phyloP scores from a whole-genome alignment of 371 early-diverging fungal genomes.

The Lichtheimia ramosa region DNA sequence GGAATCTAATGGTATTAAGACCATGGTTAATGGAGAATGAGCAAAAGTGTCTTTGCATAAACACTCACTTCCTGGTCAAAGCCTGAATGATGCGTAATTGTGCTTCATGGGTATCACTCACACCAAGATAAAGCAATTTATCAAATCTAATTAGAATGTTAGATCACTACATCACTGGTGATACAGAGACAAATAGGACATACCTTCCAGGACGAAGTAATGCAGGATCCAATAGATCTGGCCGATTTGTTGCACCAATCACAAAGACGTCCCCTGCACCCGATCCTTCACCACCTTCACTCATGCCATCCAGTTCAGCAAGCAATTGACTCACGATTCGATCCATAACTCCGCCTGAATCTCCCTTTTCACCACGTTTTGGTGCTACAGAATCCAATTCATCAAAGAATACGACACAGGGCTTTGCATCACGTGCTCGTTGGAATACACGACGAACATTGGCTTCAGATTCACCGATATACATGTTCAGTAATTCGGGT shows the following conservation, averaged over 20 bases:
- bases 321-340: slow-evolving; percentile 95
- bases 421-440: slow-evolving; percentile 96
- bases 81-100: slow-evolving; percentile 90
- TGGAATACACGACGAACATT: slow-evolving; percentile 98
- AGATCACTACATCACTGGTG: too few species aligned
- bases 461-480: slow-evolving; percentile 96
- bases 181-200: background rate
- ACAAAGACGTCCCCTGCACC: slow-evolving; percentile 95
- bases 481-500: slow-evolving; percentile 90
- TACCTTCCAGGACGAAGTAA: slow-evolving; percentile 66
- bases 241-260: slow-evolving; percentile 99
- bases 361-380: slow-evolving; percentile 95
- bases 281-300: slow-evolving; percentile 44
- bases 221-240: slow-evolving; percentile 98
- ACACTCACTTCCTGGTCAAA: slow-evolving; percentile 84
- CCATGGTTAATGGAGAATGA: background rate
- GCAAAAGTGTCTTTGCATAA: background rate
- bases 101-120: slow-evolving; percentile 81
- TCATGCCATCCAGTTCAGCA: slow-evolving; percentile 95
- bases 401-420: slow-evolving; percentile 99
- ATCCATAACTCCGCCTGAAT: slow-evolving; percentile 98
- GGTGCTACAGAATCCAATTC: slow-evolving; percentile 99
- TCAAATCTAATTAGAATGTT: slow-evolving; percentile 71
- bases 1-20: slow-evolving; percentile 61
- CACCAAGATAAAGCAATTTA: slow-evolving; percentile 93